A percentile compares a stretch with the other conserved stretches of the same genome.
phyloP scores from a whole-genome alignment of 2,329 filamentous ascomycete species.

The Neurospora crassa region DNA sequence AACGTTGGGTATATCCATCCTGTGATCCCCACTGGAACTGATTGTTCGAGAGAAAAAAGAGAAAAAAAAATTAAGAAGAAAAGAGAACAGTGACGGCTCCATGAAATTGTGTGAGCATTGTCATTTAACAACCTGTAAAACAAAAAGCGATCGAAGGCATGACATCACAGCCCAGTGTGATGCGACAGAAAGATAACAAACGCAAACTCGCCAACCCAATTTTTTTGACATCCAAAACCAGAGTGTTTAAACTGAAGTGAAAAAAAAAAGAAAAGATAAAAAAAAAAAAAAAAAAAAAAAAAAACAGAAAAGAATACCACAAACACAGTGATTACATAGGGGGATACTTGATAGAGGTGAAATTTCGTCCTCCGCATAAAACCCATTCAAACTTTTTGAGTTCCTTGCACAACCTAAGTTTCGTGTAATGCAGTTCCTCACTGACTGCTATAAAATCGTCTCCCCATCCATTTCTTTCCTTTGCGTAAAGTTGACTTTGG shows the following conservation, averaged over 20 bases:
- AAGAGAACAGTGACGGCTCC: background rate
- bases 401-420: slow-evolving; percentile 6
- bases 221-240: background rate
- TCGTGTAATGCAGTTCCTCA: slow-evolving; percentile 1
- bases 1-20: background rate
- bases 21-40: background rate
- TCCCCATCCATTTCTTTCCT: background rate
- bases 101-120: background rate
- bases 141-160: background rate
- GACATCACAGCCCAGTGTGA: background rate
- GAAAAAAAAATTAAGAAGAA: background rate
- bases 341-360: background rate
- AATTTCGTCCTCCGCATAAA: background rate
- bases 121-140: background rate
- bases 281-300: background rate
- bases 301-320: background rate
- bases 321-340: background rate
- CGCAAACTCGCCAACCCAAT: background rate
- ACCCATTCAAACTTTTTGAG: slow-evolving; percentile 4
- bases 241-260: background rate
- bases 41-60: background rate
- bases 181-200: background rate
- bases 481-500: background rate
- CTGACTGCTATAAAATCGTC: slow-evolving; percentile 6
- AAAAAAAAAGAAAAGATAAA: background rate